Evolutionary conservation across 1,139 yeast species (phyloP).

Genomic region (Candida freyschussii): DNA sequence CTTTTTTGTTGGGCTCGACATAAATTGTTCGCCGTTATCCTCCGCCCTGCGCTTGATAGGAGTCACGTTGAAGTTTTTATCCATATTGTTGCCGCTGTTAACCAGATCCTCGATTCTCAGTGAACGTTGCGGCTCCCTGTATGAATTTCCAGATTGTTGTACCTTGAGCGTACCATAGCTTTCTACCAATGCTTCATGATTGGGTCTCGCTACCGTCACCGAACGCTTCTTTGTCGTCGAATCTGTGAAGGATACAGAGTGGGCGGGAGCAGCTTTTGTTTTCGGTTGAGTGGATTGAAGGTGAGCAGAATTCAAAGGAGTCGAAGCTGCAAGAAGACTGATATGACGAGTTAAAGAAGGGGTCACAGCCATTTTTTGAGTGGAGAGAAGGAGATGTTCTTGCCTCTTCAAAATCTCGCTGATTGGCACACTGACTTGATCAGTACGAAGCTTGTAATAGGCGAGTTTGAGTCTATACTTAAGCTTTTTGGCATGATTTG

Average conservation of each 20-base stretch:
- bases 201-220: background rate
- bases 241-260: slow-evolving; percentile 8
- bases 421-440: slow-evolving; percentile 37
- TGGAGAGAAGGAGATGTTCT: slow-evolving; percentile 1
- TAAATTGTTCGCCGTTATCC: slow-evolving; percentile 26
- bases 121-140: slow-evolving; percentile 9
- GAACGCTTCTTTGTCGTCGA: background rate
- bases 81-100: slow-evolving; percentile 9
- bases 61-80: slow-evolving; percentile 13
- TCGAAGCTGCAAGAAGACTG: slow-evolving; percentile 32
- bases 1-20: slow-evolving; percentile 34
- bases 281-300: slow-evolving; percentile 8
- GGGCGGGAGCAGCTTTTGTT: slow-evolving; percentile 18
- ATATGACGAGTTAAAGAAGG: slow-evolving; percentile 24
- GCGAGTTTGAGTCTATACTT: slow-evolving; percentile 74
- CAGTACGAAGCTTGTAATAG: slow-evolving; percentile 62
- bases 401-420: slow-evolving; percentile 18
- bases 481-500: slow-evolving; percentile 52
- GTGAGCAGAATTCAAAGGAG: slow-evolving; percentile 25
- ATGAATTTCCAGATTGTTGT: background rate
- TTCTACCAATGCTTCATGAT: too few relatives aligned
- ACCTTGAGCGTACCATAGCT: slow-evolving; percentile 9
- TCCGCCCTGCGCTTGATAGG: slow-evolving; percentile 19
- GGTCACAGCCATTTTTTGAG: slow-evolving; percentile 11
- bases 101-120: slow-evolving; percentile 20